Evolutionary conservation across 306 rosid species (phyloP).

Genomic region (Hippophae gyantsensis): DNA sequence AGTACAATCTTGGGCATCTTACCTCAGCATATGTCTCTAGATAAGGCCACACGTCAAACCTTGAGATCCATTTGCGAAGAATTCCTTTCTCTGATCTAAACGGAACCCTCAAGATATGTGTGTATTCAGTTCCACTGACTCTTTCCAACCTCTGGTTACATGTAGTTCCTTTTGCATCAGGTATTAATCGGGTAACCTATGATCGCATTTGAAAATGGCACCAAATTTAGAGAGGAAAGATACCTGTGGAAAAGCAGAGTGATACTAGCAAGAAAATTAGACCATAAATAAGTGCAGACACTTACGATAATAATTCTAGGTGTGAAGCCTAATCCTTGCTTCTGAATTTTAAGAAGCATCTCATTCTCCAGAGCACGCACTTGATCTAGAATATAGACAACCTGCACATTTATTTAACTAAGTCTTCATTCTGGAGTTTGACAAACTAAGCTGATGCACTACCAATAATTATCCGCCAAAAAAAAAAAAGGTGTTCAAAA

Average conservation of each 20-base stretch:
- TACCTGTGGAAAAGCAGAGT: not conserved
- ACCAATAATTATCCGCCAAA: too few species aligned
- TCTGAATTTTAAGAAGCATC: slow-evolving; percentile 72
- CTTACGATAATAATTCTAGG: slow-evolving; percentile 86
- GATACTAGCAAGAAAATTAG: slow-evolving; percentile 7
- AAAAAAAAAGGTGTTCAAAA: too few species aligned
- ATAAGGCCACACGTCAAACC: slow-evolving; percentile 96
- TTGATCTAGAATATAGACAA: slow-evolving; percentile 92
- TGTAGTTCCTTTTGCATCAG: slow-evolving; percentile 88
- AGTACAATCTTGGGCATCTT: slow-evolving; percentile 5
- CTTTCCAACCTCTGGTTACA: slow-evolving; percentile 91
- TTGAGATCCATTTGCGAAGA: slow-evolving; percentile 86
- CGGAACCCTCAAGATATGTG: slow-evolving; percentile 87
- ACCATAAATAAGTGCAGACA: slow-evolving; percentile 3
- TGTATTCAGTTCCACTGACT: slow-evolving; percentile 69
- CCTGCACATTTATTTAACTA: slow-evolving; percentile 28
- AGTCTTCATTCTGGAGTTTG: not conserved
- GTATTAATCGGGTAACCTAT: slow-evolving; percentile 78
- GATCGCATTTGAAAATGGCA: slow-evolving; percentile 4
- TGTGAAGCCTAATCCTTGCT: slow-evolving; percentile 64
- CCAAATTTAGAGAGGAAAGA: not conserved
- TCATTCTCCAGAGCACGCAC: slow-evolving; percentile 94
- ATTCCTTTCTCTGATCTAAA: slow-evolving; percentile 69
- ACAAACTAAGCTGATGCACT: not conserved
- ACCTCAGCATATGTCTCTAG: slow-evolving; percentile 92